Conservation (phyloP, 495 filamentous ascomycete genomes). For the Talaromyces wortmannii region DNA sequence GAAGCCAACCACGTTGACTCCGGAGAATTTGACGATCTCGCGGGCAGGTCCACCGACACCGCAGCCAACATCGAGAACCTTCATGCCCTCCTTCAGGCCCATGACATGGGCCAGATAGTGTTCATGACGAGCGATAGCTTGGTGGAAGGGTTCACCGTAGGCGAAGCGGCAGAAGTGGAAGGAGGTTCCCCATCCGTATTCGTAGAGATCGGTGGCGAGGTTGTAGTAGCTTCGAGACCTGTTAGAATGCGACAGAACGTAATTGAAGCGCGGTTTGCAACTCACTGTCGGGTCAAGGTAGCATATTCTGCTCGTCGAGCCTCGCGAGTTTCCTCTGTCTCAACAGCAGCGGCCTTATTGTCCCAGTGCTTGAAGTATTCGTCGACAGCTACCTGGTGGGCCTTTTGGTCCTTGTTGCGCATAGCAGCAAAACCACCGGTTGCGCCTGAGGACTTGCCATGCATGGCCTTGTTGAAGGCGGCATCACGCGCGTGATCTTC, state of each 20-base stretch:
- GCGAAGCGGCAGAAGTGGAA: constrained; percentile 99
- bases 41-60: constrained; percentile 96
- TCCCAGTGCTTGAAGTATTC: constrained; percentile 99
- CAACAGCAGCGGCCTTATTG: constrained; percentile 70
- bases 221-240: constrained; percentile 76
- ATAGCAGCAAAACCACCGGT: constrained; percentile 73
- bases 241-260: neutral
- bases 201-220: constrained; percentile 93
- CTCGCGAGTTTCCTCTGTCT: constrained; percentile 79
- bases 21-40: constrained; percentile 94
- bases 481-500: constrained; percentile 89
- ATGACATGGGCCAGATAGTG: constrained; percentile 94
- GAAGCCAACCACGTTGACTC: constrained; percentile 79
- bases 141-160: constrained; percentile 78
- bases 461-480: constrained; percentile 84
- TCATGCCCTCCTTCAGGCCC: constrained; percentile 78
- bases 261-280: constrained; percentile 9
- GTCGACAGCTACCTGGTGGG: constrained; percentile 84
- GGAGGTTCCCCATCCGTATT: constrained; percentile 90
- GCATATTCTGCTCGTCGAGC: constrained; percentile 87
- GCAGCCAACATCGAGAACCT: constrained; percentile 93
- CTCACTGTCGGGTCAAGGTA: constrained; percentile 88
- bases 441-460: constrained; percentile 73
- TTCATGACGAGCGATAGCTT: constrained; percentile 95
- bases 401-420: constrained; percentile 72